Evolutionary conservation across 1,139 yeast species (phyloP), one percentile per base, ranked within the genome.

Genomic region (Sugiyamaella novakii): DNA sequence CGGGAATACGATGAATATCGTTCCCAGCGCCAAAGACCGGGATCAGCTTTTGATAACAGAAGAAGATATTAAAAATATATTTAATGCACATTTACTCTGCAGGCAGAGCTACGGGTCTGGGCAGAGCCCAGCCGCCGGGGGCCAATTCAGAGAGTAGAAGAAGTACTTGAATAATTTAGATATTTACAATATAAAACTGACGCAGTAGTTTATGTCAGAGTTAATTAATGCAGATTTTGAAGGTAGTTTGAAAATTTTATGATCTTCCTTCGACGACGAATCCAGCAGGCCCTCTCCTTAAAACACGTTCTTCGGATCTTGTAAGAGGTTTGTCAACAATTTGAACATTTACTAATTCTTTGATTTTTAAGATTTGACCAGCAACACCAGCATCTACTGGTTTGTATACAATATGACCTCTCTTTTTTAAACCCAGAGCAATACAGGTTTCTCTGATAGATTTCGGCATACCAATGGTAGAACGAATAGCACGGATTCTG

Each of bases 291-390:
- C 63, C 61, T 10, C 65, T 54, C 36, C 66, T 52, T 34, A 65
- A 52, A 17, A 47, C 53, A 21, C 66, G 57, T 53, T 77, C 66
- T 49, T 63, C 61, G 29, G 59, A 58, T 15, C 51, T 50, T 2
- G 58, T 54, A 27, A 65, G 57, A 14, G 60, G 54, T 31, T 74
- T 70, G 40, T 82, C 82, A 6, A 85, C 83, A 37, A 89, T 73
- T 59, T 89, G 94, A 25, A 92, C 94, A 51, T 79, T 79, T n/a
- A 92, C 92, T 50, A 92, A 74, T 67, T 92, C 98, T 68, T 92
- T 92, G 49, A 92, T 87, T 53, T 79, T 75, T 43, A 88, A 80
- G 52, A 92, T 77, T 72, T 84, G 83, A 65, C 95, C 96, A 5
- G 98, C 97, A 51, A 85, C 79, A 33, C 84, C 78, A 17, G 94